These are phyloP conservation scores for Silene uniflora DNA, from an alignment of 148 eudicot species.

Conservation along the genomic window DNA sequence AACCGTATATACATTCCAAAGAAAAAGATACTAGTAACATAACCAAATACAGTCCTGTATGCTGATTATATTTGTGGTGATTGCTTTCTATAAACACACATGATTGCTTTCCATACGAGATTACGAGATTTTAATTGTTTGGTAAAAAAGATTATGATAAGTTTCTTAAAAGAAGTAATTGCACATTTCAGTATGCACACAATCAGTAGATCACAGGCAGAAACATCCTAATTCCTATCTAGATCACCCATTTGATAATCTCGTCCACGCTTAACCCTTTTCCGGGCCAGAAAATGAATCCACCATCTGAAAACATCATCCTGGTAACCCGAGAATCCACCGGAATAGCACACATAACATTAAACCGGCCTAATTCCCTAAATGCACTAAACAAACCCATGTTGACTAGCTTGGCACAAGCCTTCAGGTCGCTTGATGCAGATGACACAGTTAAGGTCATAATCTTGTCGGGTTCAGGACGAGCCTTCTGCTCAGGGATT, in stretches of 20 bases:
- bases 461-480: conserved; percentile 70
- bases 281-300: conserved; percentile 14
- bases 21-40: neutral
- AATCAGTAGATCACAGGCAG: neutral
- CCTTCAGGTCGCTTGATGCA: conserved; percentile 52
- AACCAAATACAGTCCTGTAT: neutral
- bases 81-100: neutral
- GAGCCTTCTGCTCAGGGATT: conserved; percentile 88
- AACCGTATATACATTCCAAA: no score
- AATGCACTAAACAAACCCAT: conserved; percentile 69
- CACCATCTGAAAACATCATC: conserved; percentile 48
- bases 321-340: conserved; percentile 40
- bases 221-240: neutral
- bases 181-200: no score
- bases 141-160: neutral
- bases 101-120: neutral
- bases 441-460: conserved; percentile 75
- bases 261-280: neutral
- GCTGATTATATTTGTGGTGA: neutral
- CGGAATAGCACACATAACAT: conserved; percentile 58
- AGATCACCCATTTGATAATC: neutral
- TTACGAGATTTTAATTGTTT: neutral
- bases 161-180: no score
- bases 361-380: conserved; percentile 81
- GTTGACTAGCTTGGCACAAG: conserved; percentile 56